Conservation (phyloP, 1,284 basidiomycete species). For the Ceratobasidium sp. region DNA sequence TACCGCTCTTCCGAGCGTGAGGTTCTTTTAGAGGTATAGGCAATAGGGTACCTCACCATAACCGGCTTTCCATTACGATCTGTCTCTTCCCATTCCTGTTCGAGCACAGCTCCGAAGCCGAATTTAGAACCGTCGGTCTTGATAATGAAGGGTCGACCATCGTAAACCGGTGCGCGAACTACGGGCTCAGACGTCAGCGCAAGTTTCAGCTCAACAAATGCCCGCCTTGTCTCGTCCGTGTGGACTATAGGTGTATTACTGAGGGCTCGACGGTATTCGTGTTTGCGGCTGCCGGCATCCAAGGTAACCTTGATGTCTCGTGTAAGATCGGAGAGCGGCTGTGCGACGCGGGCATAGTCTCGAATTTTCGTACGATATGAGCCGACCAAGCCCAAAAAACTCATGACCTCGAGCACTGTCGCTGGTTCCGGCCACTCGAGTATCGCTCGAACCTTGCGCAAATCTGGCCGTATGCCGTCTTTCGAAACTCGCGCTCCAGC, state of each 20-base stretch:
- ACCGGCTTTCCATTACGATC: background rate
- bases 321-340: constrained; percentile 49
- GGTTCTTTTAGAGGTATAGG: too few species aligned
- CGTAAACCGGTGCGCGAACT: too few species aligned
- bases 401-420: too few species aligned
- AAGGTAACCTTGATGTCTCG: too few species aligned
- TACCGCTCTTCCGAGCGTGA: too few species aligned
- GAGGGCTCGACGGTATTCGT: too few species aligned
- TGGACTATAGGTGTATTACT: too few species aligned
- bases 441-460: constrained; percentile 33
- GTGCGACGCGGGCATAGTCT: constrained; percentile 39
- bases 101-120: constrained; percentile 49
- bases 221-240: too few species aligned
- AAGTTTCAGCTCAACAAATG: too few species aligned
- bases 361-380: constrained; percentile 34
- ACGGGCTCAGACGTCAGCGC: too few species aligned
- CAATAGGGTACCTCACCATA: constrained; percentile 39
- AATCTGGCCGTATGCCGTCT: constrained; percentile 27
- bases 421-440: constrained; percentile 36
- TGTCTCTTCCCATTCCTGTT: constrained; percentile 8
- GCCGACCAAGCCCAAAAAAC: constrained; percentile 39
- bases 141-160: constrained; percentile 49
- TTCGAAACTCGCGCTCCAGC: constrained; percentile 31
- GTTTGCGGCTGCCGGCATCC: too few species aligned
- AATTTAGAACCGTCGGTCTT: constrained; percentile 51